A percentile compares a stretch with the other conserved stretches of the same genome.
phyloP scores from a whole-genome alignment of 306 rosid genomes.

The Malus sylvestris region DNA sequence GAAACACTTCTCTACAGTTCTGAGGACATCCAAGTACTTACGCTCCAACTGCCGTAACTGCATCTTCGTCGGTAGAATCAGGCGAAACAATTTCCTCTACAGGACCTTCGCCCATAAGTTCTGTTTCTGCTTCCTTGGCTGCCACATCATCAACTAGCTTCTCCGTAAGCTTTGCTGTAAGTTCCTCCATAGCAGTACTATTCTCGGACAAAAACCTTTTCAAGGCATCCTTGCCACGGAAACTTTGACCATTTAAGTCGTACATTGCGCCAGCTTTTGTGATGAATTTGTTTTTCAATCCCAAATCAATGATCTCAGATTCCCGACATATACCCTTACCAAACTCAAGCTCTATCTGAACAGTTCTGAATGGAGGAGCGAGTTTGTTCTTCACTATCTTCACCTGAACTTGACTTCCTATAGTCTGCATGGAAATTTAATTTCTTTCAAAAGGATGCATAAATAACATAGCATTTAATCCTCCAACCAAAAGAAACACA shows the following conservation, averaged over 20 bases:
- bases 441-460: neutral
- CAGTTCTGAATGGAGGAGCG: conserved; percentile 83
- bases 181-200: conserved; percentile 43
- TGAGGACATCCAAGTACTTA: conserved; percentile 18
- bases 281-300: conserved; percentile 54
- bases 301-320: conserved; percentile 59
- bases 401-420: conserved; percentile 77
- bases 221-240: conserved; percentile 60
- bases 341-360: conserved; percentile 78
- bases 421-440: conserved; percentile 35
- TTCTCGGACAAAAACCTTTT: conserved; percentile 54
- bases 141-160: conserved; percentile 36
- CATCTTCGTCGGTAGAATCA: conserved; percentile 67
- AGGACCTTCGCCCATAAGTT: conserved; percentile 18
- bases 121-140: conserved; percentile 29
- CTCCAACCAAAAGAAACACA: neutral
- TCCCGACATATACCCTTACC: conserved; percentile 75
- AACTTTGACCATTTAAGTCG: conserved; percentile 36
- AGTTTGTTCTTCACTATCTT: conserved; percentile 96
- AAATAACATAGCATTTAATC: neutral
- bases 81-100: conserved; percentile 39
- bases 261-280: conserved; percentile 42
- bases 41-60: conserved; percentile 39
- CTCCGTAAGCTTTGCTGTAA: conserved; percentile 50
- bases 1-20: neutral